phyloP scores from a whole-genome alignment of 2,329 filamentous ascomycete species.

The Epichloe amarillans region DNA sequence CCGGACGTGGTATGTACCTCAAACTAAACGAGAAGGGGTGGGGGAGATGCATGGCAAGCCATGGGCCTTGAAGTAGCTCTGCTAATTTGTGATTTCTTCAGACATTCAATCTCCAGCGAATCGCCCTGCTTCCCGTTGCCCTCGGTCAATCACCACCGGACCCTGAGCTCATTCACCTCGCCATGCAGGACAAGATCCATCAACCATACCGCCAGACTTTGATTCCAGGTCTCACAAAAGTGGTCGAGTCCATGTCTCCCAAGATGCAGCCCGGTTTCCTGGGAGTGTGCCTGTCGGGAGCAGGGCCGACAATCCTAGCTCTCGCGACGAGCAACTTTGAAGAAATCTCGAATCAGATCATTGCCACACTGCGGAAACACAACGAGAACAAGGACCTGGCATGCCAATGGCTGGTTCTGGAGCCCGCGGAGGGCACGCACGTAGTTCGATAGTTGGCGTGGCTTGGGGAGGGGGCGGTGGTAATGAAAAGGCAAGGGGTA shows the following conservation, averaged over 20 bases:
- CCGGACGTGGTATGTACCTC: slow-evolving; percentile 59
- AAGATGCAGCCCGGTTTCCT: slow-evolving; percentile 75
- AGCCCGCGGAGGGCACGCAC: slow-evolving; percentile 64
- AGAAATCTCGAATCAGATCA: slow-evolving; percentile 67
- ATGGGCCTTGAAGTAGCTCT: not conserved
- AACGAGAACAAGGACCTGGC: slow-evolving; percentile 49
- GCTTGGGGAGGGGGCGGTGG: not conserved
- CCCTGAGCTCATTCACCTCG: slow-evolving; percentile 86
- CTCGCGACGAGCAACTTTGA: slow-evolving; percentile 85
- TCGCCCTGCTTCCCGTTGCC: slow-evolving; percentile 80
- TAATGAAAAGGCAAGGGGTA: not conserved
- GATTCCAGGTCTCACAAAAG: slow-evolving; percentile 82
- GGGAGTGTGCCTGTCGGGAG: slow-evolving; percentile 88
- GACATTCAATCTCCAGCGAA: slow-evolving; percentile 87
- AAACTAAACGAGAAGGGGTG: not conserved
- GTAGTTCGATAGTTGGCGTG: slow-evolving; percentile 24
- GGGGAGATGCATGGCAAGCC: too few relatives aligned
- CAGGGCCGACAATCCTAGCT: slow-evolving; percentile 87
- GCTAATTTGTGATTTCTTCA: slow-evolving; percentile 14
- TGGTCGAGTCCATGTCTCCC: slow-evolving; percentile 83
- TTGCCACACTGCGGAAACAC: slow-evolving; percentile 55
- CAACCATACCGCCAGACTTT: slow-evolving; percentile 88
- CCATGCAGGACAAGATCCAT: slow-evolving; percentile 98
- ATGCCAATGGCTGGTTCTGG: slow-evolving; percentile 77
- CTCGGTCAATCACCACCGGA: slow-evolving; percentile 83